Percentiles rank a stretch among this genome's conserved stretches.
Evolutionary conservation across 345 rosid genomes (phyloP).

Genomic region (Aethionema arabicum): DNA sequence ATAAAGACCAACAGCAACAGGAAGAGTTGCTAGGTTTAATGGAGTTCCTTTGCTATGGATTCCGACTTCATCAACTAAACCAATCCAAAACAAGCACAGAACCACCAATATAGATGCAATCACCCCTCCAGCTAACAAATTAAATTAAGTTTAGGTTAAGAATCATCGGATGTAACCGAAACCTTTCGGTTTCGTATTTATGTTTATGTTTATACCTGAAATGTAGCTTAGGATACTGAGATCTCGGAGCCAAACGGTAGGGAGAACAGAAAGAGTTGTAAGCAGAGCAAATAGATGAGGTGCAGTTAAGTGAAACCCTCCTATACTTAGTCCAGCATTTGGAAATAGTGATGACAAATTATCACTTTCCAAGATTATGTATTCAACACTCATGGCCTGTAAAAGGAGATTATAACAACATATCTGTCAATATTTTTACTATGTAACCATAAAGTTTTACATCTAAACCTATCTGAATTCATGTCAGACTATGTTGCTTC

Average conservation of each 20-base stretch:
- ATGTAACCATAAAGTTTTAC: too few species aligned
- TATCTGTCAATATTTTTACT: background rate
- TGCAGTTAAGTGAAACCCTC: slow-evolving; percentile 55
- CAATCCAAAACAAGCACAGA: slow-evolving; percentile 82
- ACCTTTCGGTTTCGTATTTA: background rate
- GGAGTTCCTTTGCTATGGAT: slow-evolving; percentile 61
- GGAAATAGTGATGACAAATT: slow-evolving; percentile 87
- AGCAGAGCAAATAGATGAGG: slow-evolving; percentile 68
- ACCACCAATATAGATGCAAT: slow-evolving; percentile 77
- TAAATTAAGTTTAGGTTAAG: background rate
- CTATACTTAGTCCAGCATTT: slow-evolving; percentile 60
- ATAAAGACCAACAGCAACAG: slow-evolving; percentile 89
- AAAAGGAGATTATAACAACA: slow-evolving; percentile 19
- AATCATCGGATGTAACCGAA: background rate
- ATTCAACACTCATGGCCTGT: slow-evolving; percentile 92
- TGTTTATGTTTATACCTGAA: slow-evolving; percentile 49
- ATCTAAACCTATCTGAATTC: background rate
- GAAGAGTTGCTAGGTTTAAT: slow-evolving; percentile 64
- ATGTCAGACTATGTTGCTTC: background rate
- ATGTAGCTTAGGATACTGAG: slow-evolving; percentile 80
- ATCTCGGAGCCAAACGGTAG: slow-evolving; percentile 93
- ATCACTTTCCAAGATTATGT: slow-evolving; percentile 85
- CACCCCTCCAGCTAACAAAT: slow-evolving; percentile 82
- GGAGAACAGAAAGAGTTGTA: slow-evolving; percentile 74
- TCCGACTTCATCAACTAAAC: slow-evolving; percentile 71